Percentiles rank a stretch among this genome's conserved stretches.
These are phyloP conservation scores for Aureobasidium uvarum DNA, from an alignment of 2,329 filamentous ascomycete genomes.

Conservation along the genomic window DNA sequence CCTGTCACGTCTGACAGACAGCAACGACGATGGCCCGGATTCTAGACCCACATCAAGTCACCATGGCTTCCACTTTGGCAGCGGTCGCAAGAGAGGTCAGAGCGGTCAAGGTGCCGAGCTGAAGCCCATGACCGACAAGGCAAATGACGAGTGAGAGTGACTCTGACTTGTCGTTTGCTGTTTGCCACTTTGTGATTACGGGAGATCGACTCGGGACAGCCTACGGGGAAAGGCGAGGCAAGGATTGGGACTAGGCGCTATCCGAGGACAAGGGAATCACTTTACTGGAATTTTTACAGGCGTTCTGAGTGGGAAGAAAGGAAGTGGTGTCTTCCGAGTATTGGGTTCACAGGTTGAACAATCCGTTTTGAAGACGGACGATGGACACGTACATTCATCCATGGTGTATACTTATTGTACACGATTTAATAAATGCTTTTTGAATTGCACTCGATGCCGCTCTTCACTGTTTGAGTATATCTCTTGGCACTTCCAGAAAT, in stretches of 20 bases:
- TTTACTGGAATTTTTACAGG: constrained; percentile 15
- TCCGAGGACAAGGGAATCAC: neutral
- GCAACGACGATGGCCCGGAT: constrained; percentile 38
- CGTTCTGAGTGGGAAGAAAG: neutral
- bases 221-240: constrained; percentile 20
- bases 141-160: constrained; percentile 19
- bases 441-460: no score
- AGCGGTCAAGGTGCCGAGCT: constrained; percentile 71
- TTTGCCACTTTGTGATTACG: neutral
- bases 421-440: constrained; percentile 5
- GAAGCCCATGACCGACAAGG: constrained; percentile 53
- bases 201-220: neutral
- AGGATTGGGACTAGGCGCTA: neutral
- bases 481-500: neutral
- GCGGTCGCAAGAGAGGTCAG: constrained; percentile 67
- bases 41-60: constrained; percentile 44
- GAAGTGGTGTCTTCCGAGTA: constrained; percentile 17
- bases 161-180: neutral
- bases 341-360: neutral
- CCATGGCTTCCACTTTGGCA: constrained; percentile 53
- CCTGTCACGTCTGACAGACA: constrained; percentile 76
- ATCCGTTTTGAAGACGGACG: neutral
- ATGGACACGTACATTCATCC: constrained; percentile 2
- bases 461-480: neutral
- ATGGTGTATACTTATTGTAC: constrained; percentile 16